phyloP scores from a whole-genome alignment of 2,329 filamentous ascomycete genomes.

The Calonectria ilicicola region DNA sequence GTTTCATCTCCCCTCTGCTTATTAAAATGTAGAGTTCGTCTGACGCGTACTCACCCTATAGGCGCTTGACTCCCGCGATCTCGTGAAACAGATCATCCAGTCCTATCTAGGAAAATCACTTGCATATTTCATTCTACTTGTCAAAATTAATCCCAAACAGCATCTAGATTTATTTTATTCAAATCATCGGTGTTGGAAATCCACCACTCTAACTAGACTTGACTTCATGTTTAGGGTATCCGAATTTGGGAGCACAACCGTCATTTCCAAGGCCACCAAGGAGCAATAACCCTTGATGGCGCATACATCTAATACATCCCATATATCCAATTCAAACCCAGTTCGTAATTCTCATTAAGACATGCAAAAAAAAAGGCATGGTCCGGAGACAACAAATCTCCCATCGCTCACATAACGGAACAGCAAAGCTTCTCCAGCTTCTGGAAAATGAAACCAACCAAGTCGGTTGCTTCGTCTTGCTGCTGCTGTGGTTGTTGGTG shows the following conservation, averaged over 20 bases:
- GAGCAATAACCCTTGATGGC: not conserved
- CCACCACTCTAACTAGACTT: not conserved
- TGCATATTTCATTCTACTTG: not conserved
- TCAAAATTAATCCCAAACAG: constrained; percentile 12
- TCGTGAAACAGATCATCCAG: not conserved
- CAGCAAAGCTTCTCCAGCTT: constrained; percentile 79
- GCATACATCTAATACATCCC: not conserved
- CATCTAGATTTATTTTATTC: constrained; percentile 27
- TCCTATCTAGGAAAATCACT: not conserved
- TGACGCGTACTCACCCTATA: too few relatives aligned
- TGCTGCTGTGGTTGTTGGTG: constrained; percentile 59
- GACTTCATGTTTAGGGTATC: not conserved
- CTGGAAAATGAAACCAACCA: constrained; percentile 70
- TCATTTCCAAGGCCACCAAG: constrained; percentile 13
- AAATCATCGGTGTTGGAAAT: constrained; percentile 14
- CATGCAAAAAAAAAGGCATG: constrained; percentile 16
- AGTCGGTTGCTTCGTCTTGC: constrained; percentile 67
- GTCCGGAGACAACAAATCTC: constrained; percentile 17
- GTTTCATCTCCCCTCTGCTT: too few relatives aligned
- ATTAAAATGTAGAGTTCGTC: too few relatives aligned
- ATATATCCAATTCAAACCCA: not conserved
- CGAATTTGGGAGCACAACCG: not conserved
- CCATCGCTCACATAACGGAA: constrained; percentile 73
- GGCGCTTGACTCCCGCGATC: not conserved
- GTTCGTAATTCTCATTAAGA: constrained; percentile 16